A percentile compares a stretch with the other conserved stretches of the same genome.
phyloP scores from a whole-genome alignment of 139 green algal species.

The Picochlorum sp. region DNA sequence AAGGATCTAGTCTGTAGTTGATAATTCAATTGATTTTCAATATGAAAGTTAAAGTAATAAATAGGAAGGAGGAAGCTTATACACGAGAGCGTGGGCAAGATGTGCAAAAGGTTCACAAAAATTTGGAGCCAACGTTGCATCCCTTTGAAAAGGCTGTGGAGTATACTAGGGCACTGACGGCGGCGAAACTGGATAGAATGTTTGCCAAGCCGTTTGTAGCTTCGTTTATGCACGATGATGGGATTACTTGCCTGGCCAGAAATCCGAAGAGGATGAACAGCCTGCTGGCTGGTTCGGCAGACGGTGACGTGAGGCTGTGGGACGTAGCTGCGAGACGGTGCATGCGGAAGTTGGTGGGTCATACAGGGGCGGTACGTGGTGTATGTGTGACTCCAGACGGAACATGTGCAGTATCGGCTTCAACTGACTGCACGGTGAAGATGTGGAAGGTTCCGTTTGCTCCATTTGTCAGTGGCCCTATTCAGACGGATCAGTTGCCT shows the following conservation, averaged over 20 bases:
- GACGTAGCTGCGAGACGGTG: constrained; percentile 63
- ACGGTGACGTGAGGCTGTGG: constrained; percentile 70
- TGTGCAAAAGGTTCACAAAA: constrained; percentile 76
- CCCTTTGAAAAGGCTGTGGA: constrained; percentile 87
- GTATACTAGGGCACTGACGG: constrained; percentile 84
- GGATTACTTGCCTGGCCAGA: constrained; percentile 70
- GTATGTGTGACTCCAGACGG: constrained; percentile 69
- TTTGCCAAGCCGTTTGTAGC: constrained; percentile 96
- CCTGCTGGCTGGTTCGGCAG: constrained; percentile 54
- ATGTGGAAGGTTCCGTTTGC: constrained; percentile 82
- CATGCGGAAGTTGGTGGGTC: constrained; percentile 59
- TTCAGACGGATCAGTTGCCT: constrained; percentile 38
- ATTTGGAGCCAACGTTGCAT: constrained; percentile 83
- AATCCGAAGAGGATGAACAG: constrained; percentile 68
- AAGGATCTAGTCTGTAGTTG: too few species aligned
- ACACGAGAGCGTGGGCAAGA: constrained; percentile 72
- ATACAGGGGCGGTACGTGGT: constrained; percentile 64
- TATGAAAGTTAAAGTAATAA: constrained; percentile 93
- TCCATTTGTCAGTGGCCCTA: constrained; percentile 49
- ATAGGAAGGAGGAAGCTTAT: constrained; percentile 65
- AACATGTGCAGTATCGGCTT: constrained; percentile 59
- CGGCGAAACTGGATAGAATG: constrained; percentile 84
- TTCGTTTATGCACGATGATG: constrained; percentile 79
- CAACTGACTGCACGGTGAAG: constrained; percentile 76
- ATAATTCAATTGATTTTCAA: too few species aligned